These are phyloP conservation scores for Globisporangium carolinianum DNA, from an alignment of 352 stramenopile genomes.

Conservation along the genomic window DNA sequence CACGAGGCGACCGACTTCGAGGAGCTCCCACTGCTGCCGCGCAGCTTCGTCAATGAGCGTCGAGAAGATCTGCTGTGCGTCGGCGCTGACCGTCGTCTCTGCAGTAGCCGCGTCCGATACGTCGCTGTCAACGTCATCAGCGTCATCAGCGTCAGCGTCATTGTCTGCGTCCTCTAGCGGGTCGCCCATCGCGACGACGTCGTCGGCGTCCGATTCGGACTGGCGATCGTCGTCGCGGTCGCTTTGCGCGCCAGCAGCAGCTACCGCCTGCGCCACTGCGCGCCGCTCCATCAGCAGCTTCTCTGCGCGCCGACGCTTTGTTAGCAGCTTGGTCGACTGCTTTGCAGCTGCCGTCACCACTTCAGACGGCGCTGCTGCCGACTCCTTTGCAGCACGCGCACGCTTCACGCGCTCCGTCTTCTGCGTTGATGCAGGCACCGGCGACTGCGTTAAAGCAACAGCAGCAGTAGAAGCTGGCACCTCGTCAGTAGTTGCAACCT, in stretches of 20 bases:
- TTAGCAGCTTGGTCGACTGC: neutral
- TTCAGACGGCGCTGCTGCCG: neutral
- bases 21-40: constrained; percentile 63
- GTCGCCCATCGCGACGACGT: neutral
- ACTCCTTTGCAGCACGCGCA: too few relatives aligned
- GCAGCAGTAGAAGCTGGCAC: too few relatives aligned
- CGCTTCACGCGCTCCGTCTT: too few relatives aligned
- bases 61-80: constrained; percentile 38
- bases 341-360: neutral
- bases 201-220: neutral
- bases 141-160: neutral
- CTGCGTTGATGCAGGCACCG: too few relatives aligned
- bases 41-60: constrained; percentile 72
- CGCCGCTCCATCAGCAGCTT: neutral
- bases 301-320: neutral
- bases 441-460: too few relatives aligned
- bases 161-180: neutral
- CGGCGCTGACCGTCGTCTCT: constrained; percentile 5
- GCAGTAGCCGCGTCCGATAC: neutral
- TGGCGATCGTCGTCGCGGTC: neutral
- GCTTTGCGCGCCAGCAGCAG: neutral
- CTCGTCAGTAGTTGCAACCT: too few relatives aligned
- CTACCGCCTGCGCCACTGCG: neutral
- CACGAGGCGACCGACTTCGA: constrained; percentile 74
- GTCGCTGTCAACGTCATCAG: too few relatives aligned